phyloP scores from a whole-genome alignment of 805 yeast species.

The Ogataea wickerhamii region DNA sequence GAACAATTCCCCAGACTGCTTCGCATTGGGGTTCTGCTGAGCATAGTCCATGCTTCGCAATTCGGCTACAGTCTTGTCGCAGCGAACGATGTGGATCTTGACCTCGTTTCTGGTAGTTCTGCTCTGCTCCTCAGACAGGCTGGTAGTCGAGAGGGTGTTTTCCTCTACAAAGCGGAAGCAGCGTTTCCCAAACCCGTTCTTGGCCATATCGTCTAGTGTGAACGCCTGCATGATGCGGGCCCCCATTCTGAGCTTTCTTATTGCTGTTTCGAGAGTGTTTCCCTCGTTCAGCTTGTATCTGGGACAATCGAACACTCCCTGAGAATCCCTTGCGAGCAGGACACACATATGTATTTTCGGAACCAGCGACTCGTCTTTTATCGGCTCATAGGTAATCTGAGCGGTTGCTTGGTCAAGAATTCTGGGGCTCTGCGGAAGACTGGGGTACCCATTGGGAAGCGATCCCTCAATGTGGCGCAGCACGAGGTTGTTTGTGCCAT shows the following conservation, averaged over 20 bases:
- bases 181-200: conserved; percentile 73
- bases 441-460: conserved; percentile 33
- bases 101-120: conserved; percentile 45
- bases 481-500: conserved; percentile 59
- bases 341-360: conserved; percentile 79
- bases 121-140: conserved; percentile 35
- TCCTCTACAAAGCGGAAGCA: conserved; percentile 73
- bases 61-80: conserved; percentile 65
- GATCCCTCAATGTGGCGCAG: conserved; percentile 45
- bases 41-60: conserved; percentile 77
- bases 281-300: conserved; percentile 48
- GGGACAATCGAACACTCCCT: conserved; percentile 67
- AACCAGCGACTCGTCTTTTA: conserved; percentile 35
- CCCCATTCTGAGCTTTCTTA: conserved; percentile 70
- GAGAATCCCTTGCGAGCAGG: conserved; percentile 72
- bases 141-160: conserved; percentile 49
- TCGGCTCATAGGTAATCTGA: conserved; percentile 48
- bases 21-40: conserved; percentile 78
- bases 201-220: conserved; percentile 83
- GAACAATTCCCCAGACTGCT: conserved; percentile 71
- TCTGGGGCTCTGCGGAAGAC: conserved; percentile 12
- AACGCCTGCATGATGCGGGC: conserved; percentile 87
- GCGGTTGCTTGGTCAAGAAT: conserved; percentile 14
- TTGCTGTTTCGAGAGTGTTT: conserved; percentile 62
- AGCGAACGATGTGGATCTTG: conserved; percentile 72